Evolutionary conservation across 2,329 filamentous ascomycete genomes (phyloP), one percentile per base, ranked within the genome.

Genomic region (Anisogramma anomala): DNA sequence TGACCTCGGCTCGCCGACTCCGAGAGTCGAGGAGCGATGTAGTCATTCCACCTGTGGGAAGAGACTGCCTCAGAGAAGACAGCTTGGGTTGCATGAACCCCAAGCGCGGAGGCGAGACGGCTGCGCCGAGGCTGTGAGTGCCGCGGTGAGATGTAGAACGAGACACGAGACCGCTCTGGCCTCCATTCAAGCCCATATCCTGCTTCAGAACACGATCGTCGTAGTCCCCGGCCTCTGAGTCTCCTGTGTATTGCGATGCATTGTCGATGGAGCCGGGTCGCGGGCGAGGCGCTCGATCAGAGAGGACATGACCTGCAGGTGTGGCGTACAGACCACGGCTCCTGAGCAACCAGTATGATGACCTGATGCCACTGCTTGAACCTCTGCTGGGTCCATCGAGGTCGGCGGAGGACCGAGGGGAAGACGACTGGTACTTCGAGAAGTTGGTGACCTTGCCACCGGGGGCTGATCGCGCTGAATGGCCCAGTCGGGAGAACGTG

Each of bases 1-100:
- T 41, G 11, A 15, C 26, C 3, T 44, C 41, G 66, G 46, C 33
- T 25, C 34, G 40, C 15, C 28, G 38, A 14, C 26, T 44, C 22
- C 25, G 41, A 4, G 32, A 23, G 5, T 27, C 33, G 2, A 44
- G 31, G 17, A 41, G 42, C 13, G 41, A 9, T 17, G 45, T 35
- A 14, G 41, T 23, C 9, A 34, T 32, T 11, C 40, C 36, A 14
- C 28, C 40, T 9, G 45, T 35, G 1, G 45, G 41, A 4, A 44
- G 41, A 30, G 45, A 47, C 19, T 47, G 45, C 18, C 41, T 32
- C 6, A 33, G 18, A 11, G 39, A 22, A 10, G 34, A 14, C 19
- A 27, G 11, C 14, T 36, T 28, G 11, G 37, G 22, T 7, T 41
- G 36, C 13, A 44, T 20, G 38, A 39, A 38, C n/a, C 45, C 34